Conservation (phyloP, 495 filamentous ascomycete genomes). For the Talaromyces liani region DNA sequence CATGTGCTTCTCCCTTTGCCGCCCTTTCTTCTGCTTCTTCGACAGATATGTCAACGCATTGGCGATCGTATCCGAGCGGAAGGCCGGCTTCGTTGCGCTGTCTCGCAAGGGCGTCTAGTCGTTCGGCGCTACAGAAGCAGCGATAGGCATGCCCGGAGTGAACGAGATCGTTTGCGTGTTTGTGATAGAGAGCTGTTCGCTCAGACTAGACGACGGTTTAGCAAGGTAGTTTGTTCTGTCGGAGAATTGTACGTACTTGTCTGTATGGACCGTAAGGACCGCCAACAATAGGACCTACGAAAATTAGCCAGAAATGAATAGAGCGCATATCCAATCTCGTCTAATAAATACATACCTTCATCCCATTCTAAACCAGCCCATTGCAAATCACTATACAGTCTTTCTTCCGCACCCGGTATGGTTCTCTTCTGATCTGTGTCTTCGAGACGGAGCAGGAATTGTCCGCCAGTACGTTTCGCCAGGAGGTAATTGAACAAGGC, state of each 20-base stretch:
- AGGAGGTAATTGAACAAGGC: constrained; percentile 89
- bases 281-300: constrained; percentile 64
- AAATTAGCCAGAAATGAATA: background rate
- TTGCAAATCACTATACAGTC: constrained; percentile 66
- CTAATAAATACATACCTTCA: constrained; percentile 56
- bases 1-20: constrained; percentile 59
- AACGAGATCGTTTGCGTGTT: constrained; percentile 66
- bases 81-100: constrained; percentile 51
- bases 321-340: background rate
- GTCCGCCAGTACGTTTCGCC: constrained; percentile 80
- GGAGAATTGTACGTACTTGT: constrained; percentile 47
- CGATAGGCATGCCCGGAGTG: constrained; percentile 70
- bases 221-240: background rate
- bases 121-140: constrained; percentile 80
- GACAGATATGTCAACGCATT: constrained; percentile 56
- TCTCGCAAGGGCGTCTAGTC: constrained; percentile 55
- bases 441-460: constrained; percentile 88
- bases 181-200: constrained; percentile 62
- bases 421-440: constrained; percentile 92
- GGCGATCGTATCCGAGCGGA: constrained; percentile 67
- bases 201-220: constrained; percentile 54
- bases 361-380: constrained; percentile 94
- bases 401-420: constrained; percentile 67
- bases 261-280: constrained; percentile 80
- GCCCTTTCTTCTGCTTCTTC: constrained; percentile 65